Evolutionary conservation across 306 rosid species (phyloP).

Genomic region (Alnus glutinosa): DNA sequence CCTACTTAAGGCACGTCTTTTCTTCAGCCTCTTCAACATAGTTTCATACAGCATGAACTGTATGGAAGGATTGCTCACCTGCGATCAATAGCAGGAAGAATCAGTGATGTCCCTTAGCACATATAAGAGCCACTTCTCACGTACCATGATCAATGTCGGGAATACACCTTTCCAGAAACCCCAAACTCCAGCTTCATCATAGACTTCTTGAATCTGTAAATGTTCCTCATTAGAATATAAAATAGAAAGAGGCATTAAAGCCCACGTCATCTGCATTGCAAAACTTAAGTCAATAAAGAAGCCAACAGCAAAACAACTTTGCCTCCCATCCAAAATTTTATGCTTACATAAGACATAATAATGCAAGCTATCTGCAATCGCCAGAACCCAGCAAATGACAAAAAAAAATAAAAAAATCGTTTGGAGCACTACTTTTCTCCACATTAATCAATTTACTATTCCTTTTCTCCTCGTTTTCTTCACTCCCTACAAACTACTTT

Average conservation of each 20-base stretch:
- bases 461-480: background rate
- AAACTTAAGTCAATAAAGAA: background rate
- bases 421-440: background rate
- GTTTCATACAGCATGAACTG: conserved; percentile 98
- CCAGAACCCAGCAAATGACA: background rate
- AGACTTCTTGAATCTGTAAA: conserved; percentile 80
- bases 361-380: background rate
- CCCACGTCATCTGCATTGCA: background rate
- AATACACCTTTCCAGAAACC: conserved; percentile 97
- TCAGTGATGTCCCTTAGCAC: conserved; percentile 35
- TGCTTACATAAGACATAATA: background rate
- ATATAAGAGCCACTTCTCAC: conserved; percentile 40
- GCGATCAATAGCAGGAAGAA: conserved; percentile 39
- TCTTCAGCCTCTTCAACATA: conserved; percentile 70
- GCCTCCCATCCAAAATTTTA: background rate
- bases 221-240: background rate
- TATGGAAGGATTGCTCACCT: conserved; percentile 98
- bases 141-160: conserved; percentile 91
- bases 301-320: conserved; percentile 1
- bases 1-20: conserved; percentile 44
- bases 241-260: background rate
- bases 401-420: background rate
- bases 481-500: background rate
- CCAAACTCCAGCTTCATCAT: conserved; percentile 68
- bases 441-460: background rate